Base-by-base conservation (phyloP, 192 early-diverging fungal genomes). In the Chytriomyces hyalinus region DNA sequence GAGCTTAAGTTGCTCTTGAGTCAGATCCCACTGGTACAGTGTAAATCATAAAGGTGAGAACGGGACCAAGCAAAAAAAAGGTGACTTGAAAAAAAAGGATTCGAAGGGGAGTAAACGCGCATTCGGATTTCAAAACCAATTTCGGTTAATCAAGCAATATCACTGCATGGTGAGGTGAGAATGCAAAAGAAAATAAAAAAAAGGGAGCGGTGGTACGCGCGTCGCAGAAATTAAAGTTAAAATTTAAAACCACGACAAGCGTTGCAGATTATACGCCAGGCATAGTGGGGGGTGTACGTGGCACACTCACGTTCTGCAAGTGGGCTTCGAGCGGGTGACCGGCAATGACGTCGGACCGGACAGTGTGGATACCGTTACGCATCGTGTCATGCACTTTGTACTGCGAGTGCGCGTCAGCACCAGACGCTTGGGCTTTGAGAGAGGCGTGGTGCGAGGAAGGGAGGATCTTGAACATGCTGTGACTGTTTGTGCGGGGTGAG, bases 361-460 rank as follows among this genome's bases (percentile, higher is more conserved):
- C 86, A 22, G 87, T 89, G 63, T 83, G 78, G 77, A 90, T 75
- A 28, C 95, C 95, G 73, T 93, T 82, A 22, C 95, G 90, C 67
- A 96, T 79, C 46, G 94, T 90, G 81, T 96, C 95, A 77, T 95
- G 94, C 50, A 91, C 89, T 49, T 92, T 94, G 78, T 89, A 93
- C 73, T 87, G 86, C 22, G 89, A 78, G 76, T 73, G 71, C 36
- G 88, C 86, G 74, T 72, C 75, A 44, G 75, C 78, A n/a, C 81
- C 84, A 61, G 72, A 81, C 17, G 65, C 70, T 22, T 69, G 68
- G 67, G 67, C 28, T 6, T 49, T 59, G 26, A 59, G 20, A 10
- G 48, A 15, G 7, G 78, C 61, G 20, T 70, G 61, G 47, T 80
- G 65, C 0, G 70, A 47, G 28, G 74, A 17, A 28, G 81, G 78